A percentile compares a stretch with the other conserved stretches of the same genome.
Conservation (phyloP, 2,329 filamentous ascomycete species). For the Colletotrichum ledebouriae region DNA sequence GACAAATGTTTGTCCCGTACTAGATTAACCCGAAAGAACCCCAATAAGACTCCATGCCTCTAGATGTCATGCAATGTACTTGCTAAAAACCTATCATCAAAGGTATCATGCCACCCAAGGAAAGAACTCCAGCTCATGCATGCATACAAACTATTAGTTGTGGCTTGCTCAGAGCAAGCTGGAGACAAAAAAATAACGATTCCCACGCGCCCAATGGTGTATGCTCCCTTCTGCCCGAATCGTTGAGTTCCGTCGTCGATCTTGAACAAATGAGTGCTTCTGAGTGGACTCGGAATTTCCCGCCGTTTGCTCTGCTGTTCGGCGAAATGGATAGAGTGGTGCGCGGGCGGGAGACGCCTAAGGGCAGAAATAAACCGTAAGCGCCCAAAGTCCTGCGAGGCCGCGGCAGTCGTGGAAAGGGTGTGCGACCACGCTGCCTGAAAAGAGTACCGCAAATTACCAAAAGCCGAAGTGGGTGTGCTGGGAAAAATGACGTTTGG, state of each 20-base stretch:
- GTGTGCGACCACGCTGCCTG: background rate
- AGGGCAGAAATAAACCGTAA: conserved; percentile 1
- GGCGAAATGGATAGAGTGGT: background rate
- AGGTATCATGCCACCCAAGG: too few species aligned
- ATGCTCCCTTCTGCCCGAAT: background rate
- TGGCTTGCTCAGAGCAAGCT: conserved; percentile 2
- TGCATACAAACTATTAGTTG: conserved; percentile 13
- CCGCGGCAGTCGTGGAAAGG: conserved; percentile 1
- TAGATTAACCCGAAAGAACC: too few species aligned
- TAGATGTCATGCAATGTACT: conserved; percentile 6
- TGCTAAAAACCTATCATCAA: background rate
- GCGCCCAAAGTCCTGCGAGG: background rate
- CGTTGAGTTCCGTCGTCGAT: background rate
- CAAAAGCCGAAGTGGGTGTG: conserved; percentile 1
- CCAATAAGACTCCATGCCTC: background rate
- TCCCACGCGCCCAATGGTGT: background rate
- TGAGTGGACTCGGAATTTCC: background rate
- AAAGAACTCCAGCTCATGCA: conserved; percentile 22
- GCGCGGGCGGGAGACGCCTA: background rate
- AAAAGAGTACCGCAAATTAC: background rate
- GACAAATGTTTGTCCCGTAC: background rate
- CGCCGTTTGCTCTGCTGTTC: background rate
- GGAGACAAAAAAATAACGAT: background rate
- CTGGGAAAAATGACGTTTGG: conserved; percentile 13
- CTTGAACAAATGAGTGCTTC: conserved; percentile 1